Evolutionary conservation across 164 flowering plant species (phyloP), one percentile per base, ranked within the genome.

Genomic region (Nymphaea thermarum): DNA sequence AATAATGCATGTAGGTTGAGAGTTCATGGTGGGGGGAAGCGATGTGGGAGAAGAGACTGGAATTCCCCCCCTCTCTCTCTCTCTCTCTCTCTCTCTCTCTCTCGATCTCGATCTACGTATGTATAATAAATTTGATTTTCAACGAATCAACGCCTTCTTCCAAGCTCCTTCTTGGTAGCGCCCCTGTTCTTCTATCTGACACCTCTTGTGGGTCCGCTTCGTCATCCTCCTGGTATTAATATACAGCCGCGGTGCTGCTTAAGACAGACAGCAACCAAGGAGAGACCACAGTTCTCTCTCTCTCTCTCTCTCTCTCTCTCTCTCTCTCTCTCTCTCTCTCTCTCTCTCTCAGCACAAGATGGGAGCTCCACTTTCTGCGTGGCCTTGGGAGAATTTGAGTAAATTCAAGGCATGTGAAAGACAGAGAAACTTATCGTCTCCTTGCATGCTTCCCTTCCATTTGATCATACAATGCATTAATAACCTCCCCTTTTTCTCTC

Each of bases 351-450:
- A 8, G 8, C 25, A 60, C 43, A 76, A 69, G 43, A 77, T 71
- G 77, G 77, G 53, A 6, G 75, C 73, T 15, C 70, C 71, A 60
- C 66, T 77, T 55, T 64, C 73, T 65, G 60, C 70, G 43, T 77
- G 80, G 80, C 80, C 80, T 42, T 77, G 80, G 80, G 77, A 75
- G 67, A 77, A 75, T 68, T 70, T 77, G 68, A 73, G 77, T 42
- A 55, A 18, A 70, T 70, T 61, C 67, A 77, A 77, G 80, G 80
- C 62, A 67, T 65, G 65, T 43, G 42, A 6, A 51, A 5, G 36
- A 51, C 57, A 51, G 14, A 8, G 15, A 51, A 51, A 51, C 12
- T 51, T 51, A 7, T 47, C 12, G 12, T 25, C 36, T 25, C 36
- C 36, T 25, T 25, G 36, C 36, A 25, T 25, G 36, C 36, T 25